phyloP scores from a whole-genome alignment of 1,139 yeast species.

The Zygoascus sp. region DNA sequence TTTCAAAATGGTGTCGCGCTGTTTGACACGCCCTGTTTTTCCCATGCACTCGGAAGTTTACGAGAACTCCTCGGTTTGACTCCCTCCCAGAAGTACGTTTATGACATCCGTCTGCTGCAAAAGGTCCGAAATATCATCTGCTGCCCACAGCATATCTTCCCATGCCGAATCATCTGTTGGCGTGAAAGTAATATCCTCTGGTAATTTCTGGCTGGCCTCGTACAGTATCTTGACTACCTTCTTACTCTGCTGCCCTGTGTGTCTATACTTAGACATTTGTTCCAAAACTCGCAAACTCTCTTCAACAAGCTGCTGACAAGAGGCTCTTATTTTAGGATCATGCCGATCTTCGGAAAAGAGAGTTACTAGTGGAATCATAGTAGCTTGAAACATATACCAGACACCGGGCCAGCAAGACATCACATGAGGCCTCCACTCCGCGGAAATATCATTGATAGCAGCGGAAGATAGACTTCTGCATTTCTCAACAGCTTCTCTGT shows the following conservation, averaged over 20 bases:
- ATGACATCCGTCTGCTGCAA: constrained; percentile 1
- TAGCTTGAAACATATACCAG: constrained; percentile 14
- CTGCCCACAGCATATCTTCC: constrained; percentile 2
- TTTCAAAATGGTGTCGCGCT: no score
- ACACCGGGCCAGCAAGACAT: constrained; percentile 13
- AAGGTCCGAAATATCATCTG: background rate
- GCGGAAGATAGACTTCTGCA: constrained; percentile 5
- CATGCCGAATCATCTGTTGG: constrained; percentile 2
- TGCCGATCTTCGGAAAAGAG: constrained; percentile 13
- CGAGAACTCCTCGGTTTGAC: background rate
- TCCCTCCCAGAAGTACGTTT: background rate
- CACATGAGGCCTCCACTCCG: constrained; percentile 11
- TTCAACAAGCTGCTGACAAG: background rate
- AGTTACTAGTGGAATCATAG: constrained; percentile 12
- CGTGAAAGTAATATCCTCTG: background rate
- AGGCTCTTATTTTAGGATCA: constrained; percentile 8
- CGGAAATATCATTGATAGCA: constrained; percentile 1
- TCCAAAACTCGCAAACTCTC: background rate
- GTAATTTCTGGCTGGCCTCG: background rate
- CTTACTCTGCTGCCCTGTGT: constrained; percentile 2
- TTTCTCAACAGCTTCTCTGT: background rate
- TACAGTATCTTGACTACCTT: constrained; percentile 1
- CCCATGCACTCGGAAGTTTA: no score
- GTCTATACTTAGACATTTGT: constrained; percentile 2
- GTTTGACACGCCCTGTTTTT: no score